These are phyloP conservation scores for Dispira simplex DNA, from an alignment of 192 early-diverging fungal genomes.

Conservation along the genomic window DNA sequence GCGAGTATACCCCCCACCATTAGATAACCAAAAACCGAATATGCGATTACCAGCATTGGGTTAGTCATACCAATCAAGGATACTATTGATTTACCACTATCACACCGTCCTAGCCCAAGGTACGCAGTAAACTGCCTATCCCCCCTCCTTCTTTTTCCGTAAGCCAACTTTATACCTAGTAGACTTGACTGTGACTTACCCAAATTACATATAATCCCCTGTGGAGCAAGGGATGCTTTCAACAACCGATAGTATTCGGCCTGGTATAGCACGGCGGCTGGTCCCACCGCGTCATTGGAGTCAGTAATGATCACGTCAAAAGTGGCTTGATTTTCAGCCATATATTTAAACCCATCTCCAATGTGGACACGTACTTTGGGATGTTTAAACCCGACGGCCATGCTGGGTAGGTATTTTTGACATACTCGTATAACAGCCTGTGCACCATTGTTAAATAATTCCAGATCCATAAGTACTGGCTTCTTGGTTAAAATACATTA, in stretches of 20 bases:
- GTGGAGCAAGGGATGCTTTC: constrained; percentile 26
- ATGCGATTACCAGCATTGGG: neutral
- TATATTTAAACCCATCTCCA: constrained; percentile 44
- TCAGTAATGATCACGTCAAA: constrained; percentile 57
- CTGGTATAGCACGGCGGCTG: constrained; percentile 42
- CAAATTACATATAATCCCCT: neutral
- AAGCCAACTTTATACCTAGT: neutral
- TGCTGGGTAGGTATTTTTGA: constrained; percentile 39
- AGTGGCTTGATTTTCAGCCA: constrained; percentile 30
- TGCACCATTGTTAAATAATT: too few species aligned
- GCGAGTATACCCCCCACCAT: constrained; percentile 31
- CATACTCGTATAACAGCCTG: constrained; percentile 29
- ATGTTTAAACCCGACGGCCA: constrained; percentile 41
- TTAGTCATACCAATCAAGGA: neutral
- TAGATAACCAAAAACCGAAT: neutral
- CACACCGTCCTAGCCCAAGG: neutral
- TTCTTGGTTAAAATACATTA: too few species aligned
- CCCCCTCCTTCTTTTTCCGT: neutral
- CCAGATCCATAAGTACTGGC: too few species aligned
- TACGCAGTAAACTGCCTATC: neutral
- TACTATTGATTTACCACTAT: too few species aligned
- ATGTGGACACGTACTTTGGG: constrained; percentile 41
- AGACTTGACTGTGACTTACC: neutral
- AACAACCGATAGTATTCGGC: constrained; percentile 39
- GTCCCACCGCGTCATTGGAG: constrained; percentile 44